A percentile compares a stretch with the other conserved stretches of the same genome.
phyloP scores from a whole-genome alignment of 1,284 basidiomycete species.

The Xerocomus amazonicus region DNA sequence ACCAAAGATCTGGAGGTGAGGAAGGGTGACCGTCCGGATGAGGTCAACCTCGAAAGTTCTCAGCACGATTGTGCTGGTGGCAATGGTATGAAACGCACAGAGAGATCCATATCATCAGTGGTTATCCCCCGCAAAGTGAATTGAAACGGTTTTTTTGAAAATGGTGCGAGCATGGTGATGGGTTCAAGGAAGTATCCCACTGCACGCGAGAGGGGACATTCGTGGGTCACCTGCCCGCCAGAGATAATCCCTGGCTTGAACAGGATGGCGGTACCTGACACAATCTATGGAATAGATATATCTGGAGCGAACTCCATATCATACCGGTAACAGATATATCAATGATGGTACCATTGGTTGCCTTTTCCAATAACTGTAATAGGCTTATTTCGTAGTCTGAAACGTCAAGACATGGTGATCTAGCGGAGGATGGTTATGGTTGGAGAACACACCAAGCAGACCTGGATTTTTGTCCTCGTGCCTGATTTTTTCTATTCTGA shows the following conservation, averaged over 20 bases:
- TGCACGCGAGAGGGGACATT: slow-evolving; percentile 83
- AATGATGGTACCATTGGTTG: slow-evolving; percentile 93
- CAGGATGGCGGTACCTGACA: slow-evolving; percentile 80
- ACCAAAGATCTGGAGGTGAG: slow-evolving; percentile 88
- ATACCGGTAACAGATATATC: slow-evolving; percentile 95
- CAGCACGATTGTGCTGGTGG: background rate
- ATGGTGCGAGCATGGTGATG: slow-evolving; percentile 86
- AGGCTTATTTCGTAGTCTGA: slow-evolving; percentile 93
- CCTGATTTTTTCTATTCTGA: slow-evolving; percentile 88
- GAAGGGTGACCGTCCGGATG: slow-evolving; percentile 88
- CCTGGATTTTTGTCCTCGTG: slow-evolving; percentile 93
- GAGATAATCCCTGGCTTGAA: slow-evolving; percentile 90
- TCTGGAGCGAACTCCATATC: slow-evolving; percentile 15
- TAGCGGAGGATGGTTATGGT: background rate
- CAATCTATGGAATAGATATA: slow-evolving; percentile 4
- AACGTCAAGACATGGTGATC: slow-evolving; percentile 1
- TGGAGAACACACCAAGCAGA: slow-evolving; percentile 60
- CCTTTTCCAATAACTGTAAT: slow-evolving; percentile 84
- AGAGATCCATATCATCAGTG: slow-evolving; percentile 84
- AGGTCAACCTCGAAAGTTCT: slow-evolving; percentile 64
- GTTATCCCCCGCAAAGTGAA: slow-evolving; percentile 88
- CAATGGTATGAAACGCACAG: slow-evolving; percentile 47
- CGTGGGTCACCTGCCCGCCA: slow-evolving; percentile 81
- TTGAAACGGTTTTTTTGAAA: slow-evolving; percentile 85
- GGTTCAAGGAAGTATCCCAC: slow-evolving; percentile 96